Evolutionary conservation across 768 basidiomycete species (phyloP).

Genomic region (Candolleomyces aberdarensis): DNA sequence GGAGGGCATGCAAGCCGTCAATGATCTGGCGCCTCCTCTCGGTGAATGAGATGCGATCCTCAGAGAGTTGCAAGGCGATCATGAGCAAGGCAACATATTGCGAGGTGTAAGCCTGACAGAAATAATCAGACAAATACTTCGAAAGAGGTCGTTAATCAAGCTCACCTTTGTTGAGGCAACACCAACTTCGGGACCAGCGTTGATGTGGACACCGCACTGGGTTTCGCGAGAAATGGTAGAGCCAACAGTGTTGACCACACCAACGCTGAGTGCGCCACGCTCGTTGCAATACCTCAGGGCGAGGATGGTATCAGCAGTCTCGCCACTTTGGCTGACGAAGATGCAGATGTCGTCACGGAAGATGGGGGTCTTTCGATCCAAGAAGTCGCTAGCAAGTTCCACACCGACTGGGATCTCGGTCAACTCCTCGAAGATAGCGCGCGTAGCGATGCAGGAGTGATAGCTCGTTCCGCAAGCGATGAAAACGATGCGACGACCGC

Average conservation of each 20-base stretch:
- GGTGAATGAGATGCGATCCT: constrained; percentile 92
- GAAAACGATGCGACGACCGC: constrained; percentile 92
- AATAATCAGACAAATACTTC: constrained; percentile 1
- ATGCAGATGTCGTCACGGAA: constrained; percentile 98
- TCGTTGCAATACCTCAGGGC: constrained; percentile 96
- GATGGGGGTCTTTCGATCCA: constrained; percentile 98
- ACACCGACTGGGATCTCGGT: constrained; percentile 98
- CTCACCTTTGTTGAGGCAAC: constrained; percentile 95
- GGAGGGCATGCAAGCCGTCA: constrained; percentile 86
- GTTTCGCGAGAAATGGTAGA: constrained; percentile 97
- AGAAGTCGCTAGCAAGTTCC: constrained; percentile 96
- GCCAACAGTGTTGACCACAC: constrained; percentile 98
- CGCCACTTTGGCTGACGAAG: constrained; percentile 96
- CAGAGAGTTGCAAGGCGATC: constrained; percentile 97
- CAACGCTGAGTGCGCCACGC: constrained; percentile 92
- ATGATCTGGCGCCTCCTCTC: constrained; percentile 93
- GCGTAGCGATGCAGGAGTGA: constrained; percentile 94
- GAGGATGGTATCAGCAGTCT: constrained; percentile 97
- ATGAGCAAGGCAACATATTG: constrained; percentile 98
- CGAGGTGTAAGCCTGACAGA: constrained; percentile 85
- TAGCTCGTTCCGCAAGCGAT: constrained; percentile 98
- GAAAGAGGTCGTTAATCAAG: neutral
- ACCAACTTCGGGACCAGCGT: constrained; percentile 98
- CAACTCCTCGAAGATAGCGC: constrained; percentile 97
- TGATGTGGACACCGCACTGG: constrained; percentile 99